Base-by-base conservation (phyloP, 169 alveolate species). In the Eimeria praecox region DNA sequence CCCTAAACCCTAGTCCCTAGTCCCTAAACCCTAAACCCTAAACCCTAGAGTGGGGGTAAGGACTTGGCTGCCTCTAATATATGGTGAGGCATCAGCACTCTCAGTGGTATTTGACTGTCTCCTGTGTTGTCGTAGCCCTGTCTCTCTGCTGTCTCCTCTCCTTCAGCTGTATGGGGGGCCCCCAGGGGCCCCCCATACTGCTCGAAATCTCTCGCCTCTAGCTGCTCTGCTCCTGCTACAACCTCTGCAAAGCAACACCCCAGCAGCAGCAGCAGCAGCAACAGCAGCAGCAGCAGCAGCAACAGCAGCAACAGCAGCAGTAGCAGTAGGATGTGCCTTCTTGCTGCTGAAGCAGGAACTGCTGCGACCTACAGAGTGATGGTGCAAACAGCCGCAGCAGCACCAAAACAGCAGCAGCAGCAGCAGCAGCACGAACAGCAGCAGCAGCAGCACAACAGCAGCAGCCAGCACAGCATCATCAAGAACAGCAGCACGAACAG, bases 11-110 rank as follows among this genome's bases (percentile, higher is more conserved):
- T n/a, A n/a, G n/a, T n/a, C n/a, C n/a, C n/a, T n/a, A n/a, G n/a
- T n/a, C n/a, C n/a, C n/a, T n/a, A n/a, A n/a, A n/a, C 88, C 88
- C 88, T 78, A 18, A 78, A 78, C 89, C 89, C 42, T 78, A 78
- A 38, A 44, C 64, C 89, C 64, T 78, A 78, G 64, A 78, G 89
- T 6, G 64, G 89, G 66, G 35, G 89, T 40, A 78, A n/a, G 38
- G 89, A 38, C 89, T 78, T 78, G 35, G 89, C 59, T 35, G 89
- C 89, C 35, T 78, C 89, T n/a, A 78, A 56, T 12, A 78, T 56
- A 3, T 78, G 89, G 64, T 78, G 59, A 12, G 89, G 89, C 89
- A 78, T 52, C 89, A 78, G 24, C 24, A 78, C 89, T 20, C 89
- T 27, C 89, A 78, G 1, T 35, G 89, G 89, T 27, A 73, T 8